Base-by-base conservation (phyloP, 352 stramenopile species). In the Globisporangium irregulare region DNA sequence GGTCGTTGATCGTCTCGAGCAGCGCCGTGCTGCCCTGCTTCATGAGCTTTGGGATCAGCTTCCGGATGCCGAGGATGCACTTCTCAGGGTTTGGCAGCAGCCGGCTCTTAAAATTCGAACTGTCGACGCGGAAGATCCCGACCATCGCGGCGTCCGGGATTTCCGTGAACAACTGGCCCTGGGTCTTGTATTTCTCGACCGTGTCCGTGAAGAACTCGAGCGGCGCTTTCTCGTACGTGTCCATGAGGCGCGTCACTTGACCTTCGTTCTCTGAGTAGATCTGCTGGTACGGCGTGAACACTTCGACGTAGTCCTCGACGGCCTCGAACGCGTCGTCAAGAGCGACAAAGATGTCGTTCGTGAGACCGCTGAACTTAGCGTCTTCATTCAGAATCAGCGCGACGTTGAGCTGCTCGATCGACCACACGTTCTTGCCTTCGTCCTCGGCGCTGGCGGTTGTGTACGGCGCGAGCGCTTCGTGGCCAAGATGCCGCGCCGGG, bases 101-200 rank as follows among this genome's bases (percentile, higher is more conserved):
- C 24, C 74, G 66, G 7, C 77, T 79, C 67, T 98, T 98, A 64
- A 98, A 96, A 0, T 81, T 75, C 0, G 78, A 76, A 22, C 84
- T 96, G 64, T 98, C 93, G 8, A 98, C 89, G 6, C 86, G 86
- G 29, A 98, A 96, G 38, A 98, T 97, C n/a, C 93, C 94, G 10
- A 98, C 84, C 4, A 88, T 90, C 5, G 88, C 87, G 24, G 76
- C 75, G 14, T 93, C 79, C 0, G 93, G 90, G 53, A 98, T 97
- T n/a, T 82, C 79, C 2, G 70, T 79, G 73, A 98, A 98, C 14
- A 79, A 83, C 38, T 89, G 77, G 0, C 77, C 73, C 70, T 98
- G 92, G 0, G 66, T 62, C 25, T 87, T 83, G 70, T 93, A 97
- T 59, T 92, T 91, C 24, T 92, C 82, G 25, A 97, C 90, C 9